Conservation (phyloP, 441 rosid genomes). For the Corymbia citriodora region DNA sequence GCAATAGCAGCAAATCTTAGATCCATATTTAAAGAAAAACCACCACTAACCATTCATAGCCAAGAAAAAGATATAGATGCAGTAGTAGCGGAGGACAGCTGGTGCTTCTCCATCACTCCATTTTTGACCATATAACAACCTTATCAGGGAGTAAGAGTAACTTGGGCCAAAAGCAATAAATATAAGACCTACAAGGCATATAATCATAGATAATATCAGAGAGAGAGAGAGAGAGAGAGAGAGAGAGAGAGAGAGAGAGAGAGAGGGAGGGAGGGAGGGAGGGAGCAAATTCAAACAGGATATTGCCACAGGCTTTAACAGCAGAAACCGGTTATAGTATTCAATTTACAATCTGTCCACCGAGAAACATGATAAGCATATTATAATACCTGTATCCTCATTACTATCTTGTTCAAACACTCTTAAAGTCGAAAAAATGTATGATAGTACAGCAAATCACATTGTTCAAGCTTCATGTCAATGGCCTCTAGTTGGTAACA, state of each 20-base stretch:
- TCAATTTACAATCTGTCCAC: neutral
- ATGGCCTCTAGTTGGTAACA: neutral
- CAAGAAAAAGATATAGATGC: constrained; percentile 72
- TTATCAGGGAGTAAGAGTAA: constrained; percentile 82
- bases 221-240: neutral
- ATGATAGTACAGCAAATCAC: neutral
- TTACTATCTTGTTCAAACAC: neutral
- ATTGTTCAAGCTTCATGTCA: neutral
- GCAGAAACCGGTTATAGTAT: neutral
- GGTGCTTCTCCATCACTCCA: constrained; percentile 99
- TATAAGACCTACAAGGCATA: constrained; percentile 52
- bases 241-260: neutral
- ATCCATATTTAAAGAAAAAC: neutral
- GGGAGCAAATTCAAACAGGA: neutral
- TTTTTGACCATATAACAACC: constrained; percentile 78
- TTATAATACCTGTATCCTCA: neutral
- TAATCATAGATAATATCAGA: neutral
- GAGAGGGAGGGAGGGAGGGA: neutral
- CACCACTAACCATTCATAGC: constrained; percentile 81
- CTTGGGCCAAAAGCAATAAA: constrained; percentile 97
- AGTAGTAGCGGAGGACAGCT: constrained; percentile 68
- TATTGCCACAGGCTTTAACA: neutral
- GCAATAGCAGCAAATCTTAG: neutral
- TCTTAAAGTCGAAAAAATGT: neutral
- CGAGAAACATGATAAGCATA: neutral